Percentiles rank a stretch among this genome's conserved stretches.
Conservation (phyloP, 306 rosid species). For the Neltuma alba region DNA sequence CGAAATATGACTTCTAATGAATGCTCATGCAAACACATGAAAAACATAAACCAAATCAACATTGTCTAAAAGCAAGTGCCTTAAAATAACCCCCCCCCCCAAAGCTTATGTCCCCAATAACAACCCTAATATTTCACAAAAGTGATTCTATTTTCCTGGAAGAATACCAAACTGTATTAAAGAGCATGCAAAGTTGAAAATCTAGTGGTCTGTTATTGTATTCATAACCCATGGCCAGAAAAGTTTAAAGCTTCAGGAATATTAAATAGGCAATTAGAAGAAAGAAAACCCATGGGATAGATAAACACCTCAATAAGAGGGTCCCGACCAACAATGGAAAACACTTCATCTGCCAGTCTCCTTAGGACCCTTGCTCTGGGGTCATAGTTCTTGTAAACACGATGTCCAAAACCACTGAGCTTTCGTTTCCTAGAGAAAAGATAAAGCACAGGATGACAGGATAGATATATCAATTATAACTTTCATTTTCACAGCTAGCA, state of each 20-base stretch:
- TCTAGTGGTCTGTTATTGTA: constrained; percentile 8
- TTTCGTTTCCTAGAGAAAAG: constrained; percentile 68
- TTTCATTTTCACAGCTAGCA: background rate
- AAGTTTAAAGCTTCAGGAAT: constrained; percentile 5
- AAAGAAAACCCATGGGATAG: constrained; percentile 1
- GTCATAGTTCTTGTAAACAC: constrained; percentile 92
- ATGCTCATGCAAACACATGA: constrained; percentile 2
- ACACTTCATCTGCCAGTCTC: constrained; percentile 84
- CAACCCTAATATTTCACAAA: background rate
- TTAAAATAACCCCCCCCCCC: background rate
- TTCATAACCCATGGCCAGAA: constrained; percentile 16
- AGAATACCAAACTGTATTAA: background rate
- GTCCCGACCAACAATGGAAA: constrained; percentile 89
- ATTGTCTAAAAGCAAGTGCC: background rate
- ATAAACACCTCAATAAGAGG: constrained; percentile 86
- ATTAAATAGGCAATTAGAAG: constrained; percentile 16
- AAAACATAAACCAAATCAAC: background rate
- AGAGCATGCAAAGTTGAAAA: background rate
- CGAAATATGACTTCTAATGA: constrained; percentile 25
- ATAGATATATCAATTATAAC: constrained; percentile 11
- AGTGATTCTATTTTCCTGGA: background rate
- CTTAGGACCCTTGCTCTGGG: constrained; percentile 88
- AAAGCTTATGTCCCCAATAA: background rate
- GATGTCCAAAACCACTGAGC: constrained; percentile 96
- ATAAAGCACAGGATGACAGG: constrained; percentile 20